Base-by-base conservation (phyloP, 495 filamentous ascomycete species). In the Aspergillus sclerotiicarbonarius region DNA sequence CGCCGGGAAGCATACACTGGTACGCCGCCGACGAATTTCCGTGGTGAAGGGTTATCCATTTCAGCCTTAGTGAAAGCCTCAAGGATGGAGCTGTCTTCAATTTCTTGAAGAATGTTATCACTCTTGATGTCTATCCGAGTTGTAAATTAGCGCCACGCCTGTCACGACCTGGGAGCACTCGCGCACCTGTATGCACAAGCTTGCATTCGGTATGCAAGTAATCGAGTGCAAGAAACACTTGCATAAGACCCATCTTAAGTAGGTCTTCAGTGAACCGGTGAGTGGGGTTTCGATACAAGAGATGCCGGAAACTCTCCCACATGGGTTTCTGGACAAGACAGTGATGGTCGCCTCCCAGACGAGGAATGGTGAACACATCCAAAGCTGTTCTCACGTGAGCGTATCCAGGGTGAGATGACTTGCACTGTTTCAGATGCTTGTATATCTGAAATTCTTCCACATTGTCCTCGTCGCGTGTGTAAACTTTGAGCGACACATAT, bases 201-300 rank as follows among this genome's bases (percentile, higher is more conserved):
- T 80, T 81, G 62, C 76, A 76, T 59, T 77, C 70, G 3, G 71
- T 73, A 53, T 77, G 74, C 31, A 80, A 65, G 56, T 77, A 80
- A 44, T 78, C 71, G 35, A 78, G 70, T 45, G 76, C 35, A 77
- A 70, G 47, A 69, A 76, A 37, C 59, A 75, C 39, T 59, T 76
- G 58, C 54, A 54, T 56, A 67, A 71, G 57, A 64, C 61, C 59
- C 63, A 54, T n/a, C 55, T 63, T 62, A 64, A 67, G 63, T 47
- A 75, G 44, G 50, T 65, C 67, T 67, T 73, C 62, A 41, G 64
- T 62, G 51, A 71, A 68, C 54, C 65, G 58, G 62, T 64, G 58
- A n/a, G 29, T 57, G 39, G 63, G 67, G 37, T 68, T 66, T 10
- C 67, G 71, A 57, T 58, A 67, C 2, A 71, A 65, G 20, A 75